Evolutionary conservation across 352 stramenopile species (phyloP), one percentile per base, ranked within the genome.

Genomic region (Phytopythium ostracodes): DNA sequence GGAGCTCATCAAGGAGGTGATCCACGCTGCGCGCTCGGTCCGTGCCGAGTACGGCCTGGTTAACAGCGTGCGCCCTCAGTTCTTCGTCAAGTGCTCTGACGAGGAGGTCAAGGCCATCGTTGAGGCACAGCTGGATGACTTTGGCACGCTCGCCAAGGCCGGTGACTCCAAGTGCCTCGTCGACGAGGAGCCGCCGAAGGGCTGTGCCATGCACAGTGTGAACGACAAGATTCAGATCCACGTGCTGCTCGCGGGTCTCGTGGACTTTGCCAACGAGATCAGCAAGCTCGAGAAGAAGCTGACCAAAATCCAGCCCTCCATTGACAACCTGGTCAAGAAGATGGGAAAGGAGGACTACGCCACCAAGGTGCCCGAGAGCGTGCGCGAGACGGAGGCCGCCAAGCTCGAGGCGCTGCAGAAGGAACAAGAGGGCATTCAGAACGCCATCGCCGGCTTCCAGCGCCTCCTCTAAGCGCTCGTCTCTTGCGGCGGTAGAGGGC

Each of bases 11-110:
- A 98, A 98, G 82, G 96, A 97, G 20, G 87, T 98, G 55, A 97
- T 99, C 70, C 88, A 98, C 72, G 93, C 92, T 20, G 97, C 88
- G 43, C 85, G 97, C 47, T 99, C 97, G n/a, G 83, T 99, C 29
- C 85, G 86, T 70, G 87, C 83, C 14, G 87, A 92, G 75, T 96
- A 95, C 70, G 81, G 79, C 12, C 68, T 95, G 33, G 78, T 85
- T 5, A 95, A 93, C 70, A 93, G 71, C 54, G 81, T 92, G 29
- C 84, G 78, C 25, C 85, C 84, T 17, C 65, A 87, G 64, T 94
- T 92, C 66, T 91, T 96, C 70, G 83, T 99, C 63, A 98, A 98
- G 70, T 93, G 90, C 68, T 74, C 70, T 25, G 84, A 96, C 61
- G 79, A 75, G 3, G 81, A 84, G 27, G 75, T 87, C 20, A 87